Evolutionary conservation across 352 stramenopile genomes (phyloP).

Genomic region (Globisporangium rhizosaccharum): DNA sequence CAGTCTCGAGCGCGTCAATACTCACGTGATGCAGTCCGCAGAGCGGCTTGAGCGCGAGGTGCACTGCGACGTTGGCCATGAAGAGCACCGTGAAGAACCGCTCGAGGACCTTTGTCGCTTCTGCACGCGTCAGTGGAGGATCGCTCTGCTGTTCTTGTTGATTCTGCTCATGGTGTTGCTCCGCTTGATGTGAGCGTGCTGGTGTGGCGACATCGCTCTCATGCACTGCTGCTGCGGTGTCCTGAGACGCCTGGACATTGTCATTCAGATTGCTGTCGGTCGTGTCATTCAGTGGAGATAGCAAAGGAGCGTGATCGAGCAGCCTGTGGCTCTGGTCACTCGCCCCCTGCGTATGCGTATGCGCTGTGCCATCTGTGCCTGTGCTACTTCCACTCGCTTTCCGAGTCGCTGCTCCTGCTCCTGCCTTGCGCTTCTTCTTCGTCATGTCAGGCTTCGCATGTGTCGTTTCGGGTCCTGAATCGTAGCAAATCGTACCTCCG

Average conservation of each 20-base stretch:
- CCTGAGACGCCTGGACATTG: too few species aligned
- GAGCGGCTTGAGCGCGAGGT: conserved; percentile 10
- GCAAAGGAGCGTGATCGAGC: too few species aligned
- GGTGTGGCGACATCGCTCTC: too few species aligned
- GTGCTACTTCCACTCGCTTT: neutral
- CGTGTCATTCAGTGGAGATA: too few species aligned
- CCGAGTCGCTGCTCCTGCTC: neutral
- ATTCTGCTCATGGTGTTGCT: neutral
- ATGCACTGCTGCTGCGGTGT: too few species aligned
- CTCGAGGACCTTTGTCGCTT: conserved; percentile 13
- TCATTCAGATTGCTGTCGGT: too few species aligned
- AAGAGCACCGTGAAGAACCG: conserved; percentile 24
- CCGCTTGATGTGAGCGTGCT: neutral
- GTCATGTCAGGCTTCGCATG: neutral
- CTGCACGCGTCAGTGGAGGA: neutral
- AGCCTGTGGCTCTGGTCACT: neutral
- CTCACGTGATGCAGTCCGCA: neutral
- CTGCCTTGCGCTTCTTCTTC: conserved; percentile 12
- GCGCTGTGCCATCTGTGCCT: neutral
- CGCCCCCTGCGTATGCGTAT: neutral
- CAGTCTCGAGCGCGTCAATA: conserved; percentile 3
- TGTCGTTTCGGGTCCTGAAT: neutral
- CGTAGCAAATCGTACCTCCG: neutral
- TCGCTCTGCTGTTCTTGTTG: neutral
- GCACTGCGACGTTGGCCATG: conserved; percentile 15